These are phyloP conservation scores for Chytriomyces sp. DNA, from an alignment of 192 early-diverging fungal genomes.

Conservation along the genomic window DNA sequence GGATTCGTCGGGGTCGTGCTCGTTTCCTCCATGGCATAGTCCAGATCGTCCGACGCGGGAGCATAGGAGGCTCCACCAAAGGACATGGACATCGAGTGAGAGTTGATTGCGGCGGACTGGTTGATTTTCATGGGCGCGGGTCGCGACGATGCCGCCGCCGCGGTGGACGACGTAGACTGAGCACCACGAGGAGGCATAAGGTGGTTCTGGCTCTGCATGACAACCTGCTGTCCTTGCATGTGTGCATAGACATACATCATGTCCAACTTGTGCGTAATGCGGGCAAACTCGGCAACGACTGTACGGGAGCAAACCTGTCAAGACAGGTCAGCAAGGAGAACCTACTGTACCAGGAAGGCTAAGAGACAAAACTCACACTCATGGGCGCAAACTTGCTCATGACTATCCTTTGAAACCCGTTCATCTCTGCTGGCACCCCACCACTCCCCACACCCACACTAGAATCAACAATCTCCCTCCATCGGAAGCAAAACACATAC, in stretches of 20 bases:
- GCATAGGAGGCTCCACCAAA: background rate
- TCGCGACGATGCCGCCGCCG: background rate
- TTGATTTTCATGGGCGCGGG: background rate
- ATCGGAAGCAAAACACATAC: constrained; percentile 95
- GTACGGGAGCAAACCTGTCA: constrained; percentile 68
- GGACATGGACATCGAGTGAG: background rate
- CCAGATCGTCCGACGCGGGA: background rate
- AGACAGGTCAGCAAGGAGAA: background rate
- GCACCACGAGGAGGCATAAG: background rate
- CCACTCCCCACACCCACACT: constrained; percentile 31
- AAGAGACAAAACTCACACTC: constrained; percentile 48
- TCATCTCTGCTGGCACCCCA: constrained; percentile 48
- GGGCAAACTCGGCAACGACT: constrained; percentile 84
- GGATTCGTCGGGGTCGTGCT: background rate
- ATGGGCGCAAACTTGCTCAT: constrained; percentile 80
- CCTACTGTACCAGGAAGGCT: background rate
- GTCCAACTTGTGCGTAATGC: constrained; percentile 73
- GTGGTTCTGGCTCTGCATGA: background rate
- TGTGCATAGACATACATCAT: constrained; percentile 87
- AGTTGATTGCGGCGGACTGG: background rate
- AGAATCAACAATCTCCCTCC: constrained; percentile 71
- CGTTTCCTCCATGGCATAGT: no score
- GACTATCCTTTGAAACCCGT: constrained; percentile 72
- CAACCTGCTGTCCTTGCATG: constrained; percentile 51
- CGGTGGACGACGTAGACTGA: background rate